phyloP scores from a whole-genome alignment of 768 basidiomycete species.

The Myochromella boudieri region DNA sequence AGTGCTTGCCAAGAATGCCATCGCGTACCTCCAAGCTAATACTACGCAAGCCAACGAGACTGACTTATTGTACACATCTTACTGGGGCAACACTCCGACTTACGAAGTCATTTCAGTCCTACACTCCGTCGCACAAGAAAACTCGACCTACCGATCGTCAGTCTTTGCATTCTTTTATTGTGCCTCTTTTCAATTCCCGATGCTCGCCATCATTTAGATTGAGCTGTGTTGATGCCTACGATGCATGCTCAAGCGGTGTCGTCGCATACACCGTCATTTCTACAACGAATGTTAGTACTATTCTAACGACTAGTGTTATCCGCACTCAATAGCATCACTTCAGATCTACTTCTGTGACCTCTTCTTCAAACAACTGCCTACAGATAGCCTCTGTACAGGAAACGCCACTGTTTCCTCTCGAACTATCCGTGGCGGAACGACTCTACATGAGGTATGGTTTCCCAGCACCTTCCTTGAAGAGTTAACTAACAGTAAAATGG shows the following conservation, averaged over 20 bases:
- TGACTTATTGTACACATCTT: constrained; percentile 38
- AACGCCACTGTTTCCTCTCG: constrained; percentile 42
- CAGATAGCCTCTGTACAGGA: constrained; percentile 38
- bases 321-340: background rate
- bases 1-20: constrained; percentile 31
- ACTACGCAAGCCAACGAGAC: too few species aligned
- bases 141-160: constrained; percentile 37
- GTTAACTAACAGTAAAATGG: too few species aligned
- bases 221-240: constrained; percentile 39
- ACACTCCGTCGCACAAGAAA: constrained; percentile 40
- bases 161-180: constrained; percentile 6
- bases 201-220: constrained; percentile 28
- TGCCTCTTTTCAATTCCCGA: background rate
- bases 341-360: constrained; percentile 48
- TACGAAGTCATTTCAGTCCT: constrained; percentile 33
- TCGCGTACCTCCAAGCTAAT: constrained; percentile 35
- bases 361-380: constrained; percentile 46
- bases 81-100: constrained; percentile 39
- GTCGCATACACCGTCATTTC: constrained; percentile 45
- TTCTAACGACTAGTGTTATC: background rate
- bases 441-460: constrained; percentile 39
- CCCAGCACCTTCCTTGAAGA: background rate
- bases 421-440: constrained; percentile 47
- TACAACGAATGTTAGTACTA: constrained; percentile 38
- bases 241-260: constrained; percentile 36